Base-by-base conservation (phyloP, 805 yeast species). In the Kodamaea kaohsiungensis region DNA sequence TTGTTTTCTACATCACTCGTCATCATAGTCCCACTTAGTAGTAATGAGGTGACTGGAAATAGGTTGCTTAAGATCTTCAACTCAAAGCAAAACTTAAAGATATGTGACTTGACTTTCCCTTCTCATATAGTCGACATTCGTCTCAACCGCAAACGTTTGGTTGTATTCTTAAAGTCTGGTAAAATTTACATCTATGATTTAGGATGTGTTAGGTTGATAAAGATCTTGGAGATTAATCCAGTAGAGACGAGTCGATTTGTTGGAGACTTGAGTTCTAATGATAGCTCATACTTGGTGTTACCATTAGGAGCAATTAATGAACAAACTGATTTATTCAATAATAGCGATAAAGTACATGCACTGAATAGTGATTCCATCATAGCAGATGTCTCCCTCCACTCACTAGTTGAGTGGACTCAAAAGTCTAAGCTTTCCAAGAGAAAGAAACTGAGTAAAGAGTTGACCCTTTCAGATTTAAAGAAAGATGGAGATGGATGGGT, bases 51-150 rank as follows among this genome's bases (percentile, higher is more conserved):
- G n/a, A 18, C 55, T 6, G 72, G 73, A 17, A 67, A 67, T 49
- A 60, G 77, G n/a, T 55, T 69, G 16, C 59, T 76, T 33, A 71
- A 71, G 51, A 72, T 76, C 15, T 71, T 66, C 61, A 76, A 76
- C 53, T 62, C 75, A 50, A 76, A 75, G 59, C 79, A 73, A 54
- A 70, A 71, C 50, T 57, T 73, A 46, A 75, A 74, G 64, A 91
- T 93, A 16, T 93, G 98, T 70, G 98, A 93, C 65, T 75, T 93
- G 60, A 83, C 93, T 0, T 95, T 91, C 68, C 93, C 97, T 0
- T 83, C 90, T 3, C 75, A 85, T 7, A 86, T 93, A 1, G 73
- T 87, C 25, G 83, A 83, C 49, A 87, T 93, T 35, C 84, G 83
- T 60, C 79, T 93, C 72, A 95, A 93, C 69, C 79, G 98, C 43